Base-by-base conservation (phyloP, 805 yeast genomes). In the Zygotorulaspora danielsina region DNA sequence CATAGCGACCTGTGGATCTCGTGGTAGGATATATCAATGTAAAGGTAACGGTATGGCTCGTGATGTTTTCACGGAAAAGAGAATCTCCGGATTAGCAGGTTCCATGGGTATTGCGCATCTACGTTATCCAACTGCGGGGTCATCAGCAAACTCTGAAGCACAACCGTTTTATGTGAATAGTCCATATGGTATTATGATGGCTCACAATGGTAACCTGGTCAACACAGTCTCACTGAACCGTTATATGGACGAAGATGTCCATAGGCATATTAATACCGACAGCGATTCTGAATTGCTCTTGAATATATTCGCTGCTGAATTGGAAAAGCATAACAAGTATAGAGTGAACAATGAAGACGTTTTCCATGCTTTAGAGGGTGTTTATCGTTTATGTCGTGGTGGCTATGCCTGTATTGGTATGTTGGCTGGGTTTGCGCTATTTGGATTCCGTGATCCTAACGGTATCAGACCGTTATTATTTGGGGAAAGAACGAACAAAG, bases 31-130 rank as follows among this genome's bases (percentile, higher is more conserved):
- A 43, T 89, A 86, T 68, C 97, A 90, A 68, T 93, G 98, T 65
- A 93, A 93, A 69, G 98, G 98, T 55, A 90, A 88, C 64, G 98
- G 98, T 50, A 86, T 93, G 96, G 97, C 96, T 43, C 76, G 94
- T 55, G 98, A 93, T 59, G 98, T 93, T 24, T 93, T 93, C 76
- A 87, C 95, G 32, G 84, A 79, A 61, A 66, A 69, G 32, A 76
- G 97, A 58, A 76, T 90, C 75, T 56, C 67, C 36, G 85, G 85
- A 31, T 72, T 93, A 32, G 81, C 82, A 34, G 98, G 98, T 13
- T 84, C 84, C 57, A 85, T 90, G 90, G 98, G 98, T 46, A 78
- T 93, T 50, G 90, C 89, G 21, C 98, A 93, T 61, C 67, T 93
- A 58, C 77, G 98, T 53, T 93, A 93, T 61, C 98, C 98, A 38